Percentiles rank a stretch among this genome's conserved stretches.
Conservation (phyloP, 805 yeast genomes). For the Nakazawaea anatomiae region DNA sequence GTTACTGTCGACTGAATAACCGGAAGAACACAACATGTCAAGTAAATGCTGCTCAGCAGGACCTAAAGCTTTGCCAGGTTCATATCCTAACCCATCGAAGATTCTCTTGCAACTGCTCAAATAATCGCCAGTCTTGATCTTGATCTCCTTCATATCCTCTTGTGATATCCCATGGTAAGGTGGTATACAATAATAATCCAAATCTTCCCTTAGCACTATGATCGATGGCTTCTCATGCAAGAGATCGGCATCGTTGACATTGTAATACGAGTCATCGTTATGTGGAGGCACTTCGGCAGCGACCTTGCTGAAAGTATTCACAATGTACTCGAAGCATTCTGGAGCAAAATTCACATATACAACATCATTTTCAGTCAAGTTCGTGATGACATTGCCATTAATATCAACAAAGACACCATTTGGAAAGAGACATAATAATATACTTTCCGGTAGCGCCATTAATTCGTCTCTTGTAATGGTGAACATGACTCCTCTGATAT, state of each 20-base stretch:
- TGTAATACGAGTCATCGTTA: slow-evolving; percentile 19
- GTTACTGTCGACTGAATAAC: slow-evolving; percentile 54
- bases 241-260: slow-evolving; percentile 47
- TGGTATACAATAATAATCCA: slow-evolving; percentile 89
- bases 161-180: slow-evolving; percentile 50
- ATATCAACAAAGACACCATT: slow-evolving; percentile 82
- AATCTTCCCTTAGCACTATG: slow-evolving; percentile 87
- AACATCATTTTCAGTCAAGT: slow-evolving; percentile 71
- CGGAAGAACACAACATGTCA: slow-evolving; percentile 92
- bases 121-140: slow-evolving; percentile 65
- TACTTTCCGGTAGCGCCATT: slow-evolving; percentile 87
- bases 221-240: slow-evolving; percentile 81
- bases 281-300: slow-evolving; percentile 49
- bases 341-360: slow-evolving; percentile 87
- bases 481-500: slow-evolving; percentile 70
- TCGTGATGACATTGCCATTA: slow-evolving; percentile 71
- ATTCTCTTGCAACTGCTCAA: slow-evolving; percentile 53
- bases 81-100: slow-evolving; percentile 75
- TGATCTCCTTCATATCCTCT: slow-evolving; percentile 61
- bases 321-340: slow-evolving; percentile 76
- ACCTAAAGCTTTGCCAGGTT: slow-evolving; percentile 49
- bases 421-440: slow-evolving; percentile 81
- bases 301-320: slow-evolving; percentile 65
- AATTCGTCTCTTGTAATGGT: slow-evolving; percentile 82
- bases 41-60: slow-evolving; percentile 92